Percentiles rank a stretch among this genome's conserved stretches.
These are phyloP conservation scores for Syncephalastrum contaminatum DNA, from an alignment of 371 early-diverging fungal species.

Conservation along the genomic window DNA sequence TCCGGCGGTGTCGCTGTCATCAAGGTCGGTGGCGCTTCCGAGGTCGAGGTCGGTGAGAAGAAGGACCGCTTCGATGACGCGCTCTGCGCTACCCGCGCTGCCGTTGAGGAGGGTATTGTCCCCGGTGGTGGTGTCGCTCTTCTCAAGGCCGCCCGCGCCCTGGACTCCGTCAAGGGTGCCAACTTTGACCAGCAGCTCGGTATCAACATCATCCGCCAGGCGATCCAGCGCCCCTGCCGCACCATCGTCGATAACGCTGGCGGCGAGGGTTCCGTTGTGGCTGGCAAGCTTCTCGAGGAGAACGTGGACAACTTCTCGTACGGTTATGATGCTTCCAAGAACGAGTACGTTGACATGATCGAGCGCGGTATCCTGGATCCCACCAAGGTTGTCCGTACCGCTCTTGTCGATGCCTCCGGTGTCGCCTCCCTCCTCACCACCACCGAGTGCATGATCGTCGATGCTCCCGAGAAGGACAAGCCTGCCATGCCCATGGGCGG, in stretches of 20 bases:
- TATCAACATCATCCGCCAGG: conserved; percentile 91
- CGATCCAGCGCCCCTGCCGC: conserved; percentile 89
- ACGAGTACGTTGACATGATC: conserved; percentile 94
- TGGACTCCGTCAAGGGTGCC: conserved; percentile 76
- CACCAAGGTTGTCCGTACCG: conserved; percentile 97
- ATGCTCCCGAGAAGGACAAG: conserved; percentile 81
- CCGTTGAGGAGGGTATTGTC: conserved; percentile 98
- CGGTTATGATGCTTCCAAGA: conserved; percentile 91
- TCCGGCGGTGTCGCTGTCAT: conserved; percentile 98
- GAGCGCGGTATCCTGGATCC: conserved; percentile 96
- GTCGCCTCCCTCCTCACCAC: conserved; percentile 96
- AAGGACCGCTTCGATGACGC: conserved; percentile 99
- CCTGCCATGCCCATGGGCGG: conserved; percentile 45
- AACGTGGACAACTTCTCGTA: conserved; percentile 75
- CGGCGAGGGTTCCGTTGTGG: conserved; percentile 94
- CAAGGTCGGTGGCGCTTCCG: conserved; percentile 95
- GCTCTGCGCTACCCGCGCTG: conserved; percentile 97
- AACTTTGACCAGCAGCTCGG: conserved; percentile 99
- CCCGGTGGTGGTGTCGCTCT: conserved; percentile 98
- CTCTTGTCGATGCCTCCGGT: conserved; percentile 92
- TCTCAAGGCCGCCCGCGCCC: conserved; percentile 85
- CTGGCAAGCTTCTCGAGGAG: conserved; percentile 89
- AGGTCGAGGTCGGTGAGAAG: conserved; percentile 99
- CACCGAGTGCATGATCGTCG: conserved; percentile 95
- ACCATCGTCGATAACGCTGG: conserved; percentile 97